Base-by-base conservation (phyloP, 108 stramenopile genomes). In the Nitzschia sp. region DNA sequence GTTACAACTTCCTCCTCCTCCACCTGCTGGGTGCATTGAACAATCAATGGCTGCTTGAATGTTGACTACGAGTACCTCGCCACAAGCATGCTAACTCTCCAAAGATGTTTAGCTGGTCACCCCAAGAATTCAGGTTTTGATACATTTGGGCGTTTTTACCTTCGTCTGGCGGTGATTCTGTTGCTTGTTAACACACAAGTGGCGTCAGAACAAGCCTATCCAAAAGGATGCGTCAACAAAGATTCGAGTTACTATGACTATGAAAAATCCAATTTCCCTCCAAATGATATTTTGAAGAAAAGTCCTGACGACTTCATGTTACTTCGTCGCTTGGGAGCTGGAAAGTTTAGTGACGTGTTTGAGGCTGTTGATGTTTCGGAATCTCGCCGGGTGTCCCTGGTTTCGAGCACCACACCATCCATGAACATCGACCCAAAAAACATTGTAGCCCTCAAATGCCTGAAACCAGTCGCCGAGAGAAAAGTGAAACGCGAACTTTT, bases 271-370 rank as follows among this genome's bases (percentile, higher is more conserved):
- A 40, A 55, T 0, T 83, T 83, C 48, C 85, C 85, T 51, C 65
- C 76, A 15, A 51, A 25, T 5, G 48, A 60, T 53, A 51, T 80
- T 26, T 64, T 74, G 2, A 63, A 71, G 39, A 77, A 72, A 51
- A 57, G 70, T 1, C 56, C 55, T 10, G 53, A 80, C 22, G 82
- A 83, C 60, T 94, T 80, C 69, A 66, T 69, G 50, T 44, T 90
- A 8, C 53, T 71, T 0, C 63, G 86, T n/a, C 72, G 84, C 41
- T 77, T 94, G 43, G 92, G 92, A n/a, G 79, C 89, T 22, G 92
- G 89, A 8, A 94, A 91, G 65, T 94, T 94, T 51, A 86, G 85
- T 19, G 88, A 94, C 60, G 92, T 94, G 17, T 94, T 89, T 62
- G 89, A 91, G 72, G 92, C 92, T 0, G 83, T 90, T 20, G 88